Conservation (phyloP, 2,329 filamentous ascomycete genomes). For the Dryadomyces quercivorus region DNA sequence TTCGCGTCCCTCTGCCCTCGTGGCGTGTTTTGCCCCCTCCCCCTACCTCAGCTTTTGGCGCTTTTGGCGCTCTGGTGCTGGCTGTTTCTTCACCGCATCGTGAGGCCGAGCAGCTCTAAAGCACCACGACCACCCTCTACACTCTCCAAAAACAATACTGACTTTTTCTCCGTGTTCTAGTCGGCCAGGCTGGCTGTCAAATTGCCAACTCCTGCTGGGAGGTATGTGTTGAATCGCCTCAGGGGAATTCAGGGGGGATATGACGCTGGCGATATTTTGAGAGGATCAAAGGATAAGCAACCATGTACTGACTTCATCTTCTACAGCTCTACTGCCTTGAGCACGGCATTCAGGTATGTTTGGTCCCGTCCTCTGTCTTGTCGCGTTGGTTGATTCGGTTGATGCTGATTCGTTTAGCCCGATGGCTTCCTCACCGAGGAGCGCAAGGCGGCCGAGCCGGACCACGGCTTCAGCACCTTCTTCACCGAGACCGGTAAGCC, state of each 20-base stretch:
- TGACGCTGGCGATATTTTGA: neutral
- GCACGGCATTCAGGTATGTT: constrained; percentile 94
- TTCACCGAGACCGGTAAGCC: constrained; percentile 94
- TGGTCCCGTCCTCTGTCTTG: neutral
- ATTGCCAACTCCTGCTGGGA: constrained; percentile 99
- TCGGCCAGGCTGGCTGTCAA: constrained; percentile 99
- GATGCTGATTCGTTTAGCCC: constrained; percentile 45
- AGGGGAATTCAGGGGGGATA: neutral
- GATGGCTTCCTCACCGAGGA: constrained; percentile 98
- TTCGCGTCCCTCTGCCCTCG: neutral
- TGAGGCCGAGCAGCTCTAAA: neutral
- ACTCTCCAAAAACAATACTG: constrained; percentile 25
- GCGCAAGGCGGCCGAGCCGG: constrained; percentile 83
- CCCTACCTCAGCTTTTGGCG: constrained; percentile 9
- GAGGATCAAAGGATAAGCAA: constrained; percentile 1
- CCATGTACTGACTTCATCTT: too few relatives aligned
- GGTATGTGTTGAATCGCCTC: constrained; percentile 45
- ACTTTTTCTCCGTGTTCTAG: constrained; percentile 46
- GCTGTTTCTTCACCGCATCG: constrained; percentile 11
- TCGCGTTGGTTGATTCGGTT: constrained; percentile 20
- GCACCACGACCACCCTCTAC: neutral
- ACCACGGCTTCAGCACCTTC: constrained; percentile 99
- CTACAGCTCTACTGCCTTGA: constrained; percentile 96
- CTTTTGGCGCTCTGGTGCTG: constrained; percentile 5
- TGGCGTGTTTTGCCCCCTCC: neutral